Percentiles rank a stretch among this genome's conserved stretches.
Conservation (phyloP, 2,329 filamentous ascomycete species). For the Cladobotryum protrusum region DNA sequence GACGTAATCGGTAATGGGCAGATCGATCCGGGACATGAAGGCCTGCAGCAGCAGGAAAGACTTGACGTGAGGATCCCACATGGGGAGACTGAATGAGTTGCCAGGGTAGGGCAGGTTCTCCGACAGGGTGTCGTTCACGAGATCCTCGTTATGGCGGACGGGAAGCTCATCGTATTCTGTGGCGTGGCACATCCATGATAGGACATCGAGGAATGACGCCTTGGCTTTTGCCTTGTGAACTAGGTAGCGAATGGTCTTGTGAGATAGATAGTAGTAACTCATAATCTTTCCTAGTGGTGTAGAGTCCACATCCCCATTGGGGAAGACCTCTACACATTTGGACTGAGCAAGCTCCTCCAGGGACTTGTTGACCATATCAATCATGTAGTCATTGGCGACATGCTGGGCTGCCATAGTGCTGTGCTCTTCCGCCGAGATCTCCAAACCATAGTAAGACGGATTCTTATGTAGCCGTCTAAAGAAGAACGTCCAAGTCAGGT, state of each 20-base stretch:
- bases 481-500: slow-evolving; percentile 99
- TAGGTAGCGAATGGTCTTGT: slow-evolving; percentile 86
- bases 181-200: slow-evolving; percentile 89
- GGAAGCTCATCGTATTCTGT: slow-evolving; percentile 97
- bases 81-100: slow-evolving; percentile 63
- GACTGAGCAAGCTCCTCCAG: slow-evolving; percentile 76
- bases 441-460: slow-evolving; percentile 92
- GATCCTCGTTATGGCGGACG: slow-evolving; percentile 95
- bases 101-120: slow-evolving; percentile 65
- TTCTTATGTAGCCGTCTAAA: slow-evolving; percentile 97
- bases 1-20: slow-evolving; percentile 95
- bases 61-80: slow-evolving; percentile 99
- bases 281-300: slow-evolving; percentile 96
- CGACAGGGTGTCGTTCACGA: slow-evolving; percentile 88
- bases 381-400: slow-evolving; percentile 89
- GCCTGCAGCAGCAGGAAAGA: slow-evolving; percentile 90
- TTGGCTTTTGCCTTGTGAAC: slow-evolving; percentile 67
- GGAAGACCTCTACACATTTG: slow-evolving; percentile 73
- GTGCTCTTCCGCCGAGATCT: slow-evolving; percentile 88
- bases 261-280: slow-evolving; percentile 98
- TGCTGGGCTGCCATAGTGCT: slow-evolving; percentile 80
- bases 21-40: slow-evolving; percentile 85
- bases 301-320: slow-evolving; percentile 82
- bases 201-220: slow-evolving; percentile 72
- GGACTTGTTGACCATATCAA: slow-evolving; percentile 83